Percentiles rank a stretch among this genome's conserved stretches.
Evolutionary conservation across 371 early-diverging fungal species (phyloP).

Genomic region (Mucor ambiguus): DNA sequence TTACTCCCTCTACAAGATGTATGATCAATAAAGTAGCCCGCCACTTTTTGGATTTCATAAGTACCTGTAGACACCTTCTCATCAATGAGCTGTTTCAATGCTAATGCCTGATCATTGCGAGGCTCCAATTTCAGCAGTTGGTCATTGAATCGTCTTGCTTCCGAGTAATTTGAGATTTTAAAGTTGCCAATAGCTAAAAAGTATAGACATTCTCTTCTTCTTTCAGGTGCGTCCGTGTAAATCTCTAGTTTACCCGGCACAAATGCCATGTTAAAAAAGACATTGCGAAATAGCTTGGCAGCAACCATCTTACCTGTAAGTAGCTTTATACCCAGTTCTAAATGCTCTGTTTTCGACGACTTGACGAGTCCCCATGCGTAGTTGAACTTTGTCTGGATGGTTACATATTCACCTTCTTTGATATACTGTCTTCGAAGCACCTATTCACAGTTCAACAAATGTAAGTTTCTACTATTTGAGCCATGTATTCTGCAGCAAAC

Average conservation of each 20-base stretch:
- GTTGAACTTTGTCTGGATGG: slow-evolving; percentile 93
- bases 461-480: background rate
- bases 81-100: slow-evolving; percentile 79
- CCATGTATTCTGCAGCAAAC: slow-evolving; percentile 17
- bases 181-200: slow-evolving; percentile 91
- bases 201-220: slow-evolving; percentile 93
- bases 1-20: slow-evolving; percentile 68
- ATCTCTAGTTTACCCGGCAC: slow-evolving; percentile 63
- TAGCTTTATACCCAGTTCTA: slow-evolving; percentile 77
- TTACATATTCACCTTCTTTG: slow-evolving; percentile 66
- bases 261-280: background rate
- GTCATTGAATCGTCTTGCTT: slow-evolving; percentile 80
- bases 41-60: background rate
- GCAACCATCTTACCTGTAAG: slow-evolving; percentile 60
- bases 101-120: slow-evolving; percentile 78
- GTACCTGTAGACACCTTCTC: slow-evolving; percentile 80
- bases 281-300: background rate
- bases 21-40: background rate
- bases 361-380: slow-evolving; percentile 93
- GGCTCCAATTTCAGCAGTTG: slow-evolving; percentile 84
- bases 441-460: slow-evolving; percentile 24
- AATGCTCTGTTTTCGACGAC: slow-evolving; percentile 64
- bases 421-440: slow-evolving; percentile 75
- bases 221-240: slow-evolving; percentile 78
- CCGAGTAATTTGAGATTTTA: slow-evolving; percentile 83